Evolutionary conservation across 768 basidiomycete species (phyloP), one percentile per base, ranked within the genome.

Genomic region (Tulasnella sp.): DNA sequence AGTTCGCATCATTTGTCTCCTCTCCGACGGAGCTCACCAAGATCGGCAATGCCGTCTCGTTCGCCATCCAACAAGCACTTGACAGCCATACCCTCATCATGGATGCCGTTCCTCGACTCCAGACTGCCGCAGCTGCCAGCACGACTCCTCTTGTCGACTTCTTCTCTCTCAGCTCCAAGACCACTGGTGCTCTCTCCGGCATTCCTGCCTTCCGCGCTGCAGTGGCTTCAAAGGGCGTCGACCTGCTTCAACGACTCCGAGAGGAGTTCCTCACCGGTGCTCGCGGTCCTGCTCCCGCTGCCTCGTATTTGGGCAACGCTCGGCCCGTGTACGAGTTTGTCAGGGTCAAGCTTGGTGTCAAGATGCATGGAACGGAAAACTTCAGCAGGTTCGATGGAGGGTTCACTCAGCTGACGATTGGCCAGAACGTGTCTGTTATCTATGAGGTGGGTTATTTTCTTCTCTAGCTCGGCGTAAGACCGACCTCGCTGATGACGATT

Each of bases 291-390:
- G 86, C 91, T 7, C 93, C 93, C 0, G 93, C 94, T 1, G 88
- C 89, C 78, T 80, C 80, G 12, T 89, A 85, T 82, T 86, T 96
- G 76, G 89, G 88, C 80, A 88, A 87, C 81, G 93, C 93, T 3
- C 86, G 88, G 14, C 84, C 88, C 6, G 82, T 95, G 31, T 96
- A 96, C 82, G 89, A 92, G 81, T 96, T 89, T 78, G 88, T 96
- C 6, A 86, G 94, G 40, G 77, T 87, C 29, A 87, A 86, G 9
- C 84, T 95, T 37, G 92, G 91, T n/a, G 88, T 94, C 77, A 85
- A 85, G 79, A 94, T 93, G 91, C 89, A 93, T 78, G 93, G 93
- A 19, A 85, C 86, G 9, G 91, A 93, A 79, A 95, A 95, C 80
- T 85, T 89, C 77, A 83, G 85, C 54, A 82, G 84, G 9, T 91